These are phyloP conservation scores for Hygrophoropsis aurantiaca DNA, from an alignment of 768 basidiomycete genomes.

Conservation along the genomic window DNA sequence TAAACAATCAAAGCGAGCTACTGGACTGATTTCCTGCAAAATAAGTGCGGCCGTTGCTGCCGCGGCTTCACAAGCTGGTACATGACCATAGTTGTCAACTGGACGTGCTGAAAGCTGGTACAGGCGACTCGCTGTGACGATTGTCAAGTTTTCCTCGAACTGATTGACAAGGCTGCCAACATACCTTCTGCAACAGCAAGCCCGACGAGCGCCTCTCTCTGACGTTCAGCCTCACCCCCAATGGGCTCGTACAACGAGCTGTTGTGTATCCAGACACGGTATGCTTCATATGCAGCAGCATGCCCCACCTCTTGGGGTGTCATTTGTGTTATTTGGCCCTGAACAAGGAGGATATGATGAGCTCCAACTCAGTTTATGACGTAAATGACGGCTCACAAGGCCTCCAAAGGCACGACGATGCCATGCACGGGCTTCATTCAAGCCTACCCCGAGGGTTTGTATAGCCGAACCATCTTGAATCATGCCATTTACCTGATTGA, in stretches of 20 bases:
- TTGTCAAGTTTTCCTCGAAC: slow-evolving; percentile 1
- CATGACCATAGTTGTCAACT: slow-evolving; percentile 45
- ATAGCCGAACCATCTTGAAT: slow-evolving; percentile 10
- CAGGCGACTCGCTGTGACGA: slow-evolving; percentile 50
- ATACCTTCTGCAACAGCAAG: slow-evolving; percentile 73
- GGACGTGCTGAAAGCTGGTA: slow-evolving; percentile 49
- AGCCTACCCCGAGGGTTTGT: slow-evolving; percentile 44
- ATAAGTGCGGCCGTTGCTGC: slow-evolving; percentile 65
- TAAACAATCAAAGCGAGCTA: no score
- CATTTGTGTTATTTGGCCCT: slow-evolving; percentile 55
- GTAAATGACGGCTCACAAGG: slow-evolving; percentile 37
- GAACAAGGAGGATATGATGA: slow-evolving; percentile 1
- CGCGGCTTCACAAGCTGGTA: slow-evolving; percentile 60
- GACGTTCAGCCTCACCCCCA: slow-evolving; percentile 55
- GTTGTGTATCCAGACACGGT: slow-evolving; percentile 64
- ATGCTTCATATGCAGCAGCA: slow-evolving; percentile 78
- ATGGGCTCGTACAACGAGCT: slow-evolving; percentile 54
- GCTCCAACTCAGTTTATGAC: not conserved
- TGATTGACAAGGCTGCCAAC: not conserved
- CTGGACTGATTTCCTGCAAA: slow-evolving; percentile 47
- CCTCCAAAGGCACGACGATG: slow-evolving; percentile 68
- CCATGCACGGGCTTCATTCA: slow-evolving; percentile 62
- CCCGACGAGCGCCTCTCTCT: slow-evolving; percentile 65
- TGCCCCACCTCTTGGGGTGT: slow-evolving; percentile 65
- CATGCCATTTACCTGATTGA: slow-evolving; percentile 34